Base-by-base conservation (phyloP, 257 asterid species). In the Striga asiatica region DNA sequence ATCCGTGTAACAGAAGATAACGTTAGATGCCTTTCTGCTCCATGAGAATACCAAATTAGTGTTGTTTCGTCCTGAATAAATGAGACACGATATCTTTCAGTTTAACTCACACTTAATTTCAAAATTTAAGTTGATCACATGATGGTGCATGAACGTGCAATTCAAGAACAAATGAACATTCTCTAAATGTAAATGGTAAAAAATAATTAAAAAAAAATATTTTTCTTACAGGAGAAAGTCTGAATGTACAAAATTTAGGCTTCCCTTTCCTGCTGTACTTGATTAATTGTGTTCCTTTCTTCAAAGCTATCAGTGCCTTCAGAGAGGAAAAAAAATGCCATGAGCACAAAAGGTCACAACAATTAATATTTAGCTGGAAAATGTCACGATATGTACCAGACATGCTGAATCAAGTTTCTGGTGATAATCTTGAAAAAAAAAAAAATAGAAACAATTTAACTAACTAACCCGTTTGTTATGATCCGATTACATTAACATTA, bases 211-310 rank as follows among this genome's bases (percentile, higher is more conserved):
- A n/a, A 5, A 29, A 41, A 41, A 20, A 41, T 5, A 41, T 65
- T 68, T 43, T 29, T 75, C 93, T 77, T 78, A 85, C 97, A 39
- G 83, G 69, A 82, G 95, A 87, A 74, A 91, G 80, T 87, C 94
- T 78, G 78, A 91, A 84, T 45, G 85, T 81, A 55, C 95, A 78
- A 69, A 91, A 87, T 67, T 91, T 91, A 24, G 97, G 98, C 81
- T 80, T 91, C 75, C 98, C 95, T 71, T 87, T 83, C 57, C 97
- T 75, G 81, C 98, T 82, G 75, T 87, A 91, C 82, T 91, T 91
- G 76, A 91, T 69, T 57, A 91, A 60, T 57, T 88, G 98, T 50
- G 98, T 82, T 31, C 98, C 98, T 74, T 84, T 91, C 81, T 84
- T 87, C 94, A 91, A 78, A 64, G 81, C 77, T 58, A 80, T 69